A percentile compares a stretch with the other conserved stretches of the same genome.
Conservation (phyloP, 1,139 yeast genomes). For the Diutina catenulata region DNA sequence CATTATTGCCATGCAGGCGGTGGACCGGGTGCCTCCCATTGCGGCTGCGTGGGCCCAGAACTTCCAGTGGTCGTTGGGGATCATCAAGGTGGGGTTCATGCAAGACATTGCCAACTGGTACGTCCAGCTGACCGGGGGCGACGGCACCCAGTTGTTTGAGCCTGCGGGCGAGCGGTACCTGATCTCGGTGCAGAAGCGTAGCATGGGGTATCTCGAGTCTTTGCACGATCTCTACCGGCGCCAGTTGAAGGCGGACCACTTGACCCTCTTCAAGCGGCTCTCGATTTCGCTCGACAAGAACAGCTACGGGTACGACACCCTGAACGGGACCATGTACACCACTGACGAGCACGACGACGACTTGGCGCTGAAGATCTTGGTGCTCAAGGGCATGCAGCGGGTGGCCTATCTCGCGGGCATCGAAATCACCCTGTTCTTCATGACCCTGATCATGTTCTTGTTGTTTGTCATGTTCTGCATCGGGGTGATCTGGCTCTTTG, state of each 20-base stretch:
- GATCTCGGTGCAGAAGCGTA: slow-evolving; percentile 62
- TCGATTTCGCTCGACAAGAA: slow-evolving; percentile 20
- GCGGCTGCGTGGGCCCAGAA: slow-evolving; percentile 99
- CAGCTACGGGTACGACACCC: background rate
- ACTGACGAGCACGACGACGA: slow-evolving; percentile 52
- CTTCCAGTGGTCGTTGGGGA: slow-evolving; percentile 94
- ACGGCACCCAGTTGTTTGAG: slow-evolving; percentile 59
- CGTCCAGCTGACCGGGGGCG: slow-evolving; percentile 92
- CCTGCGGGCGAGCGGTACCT: slow-evolving; percentile 38
- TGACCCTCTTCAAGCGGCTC: slow-evolving; percentile 18
- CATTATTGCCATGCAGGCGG: slow-evolving; percentile 93
- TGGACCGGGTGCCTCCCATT: slow-evolving; percentile 83
- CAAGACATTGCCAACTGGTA: slow-evolving; percentile 89
- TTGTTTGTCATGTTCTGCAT: slow-evolving; percentile 68
- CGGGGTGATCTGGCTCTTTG: slow-evolving; percentile 48
- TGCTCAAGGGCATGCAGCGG: slow-evolving; percentile 84
- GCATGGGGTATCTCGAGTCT: slow-evolving; percentile 6
- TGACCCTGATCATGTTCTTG: slow-evolving; percentile 80
- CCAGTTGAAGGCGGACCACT: background rate
- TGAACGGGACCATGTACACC: slow-evolving; percentile 39
- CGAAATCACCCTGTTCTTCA: slow-evolving; percentile 74
- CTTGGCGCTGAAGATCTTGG: slow-evolving; percentile 52
- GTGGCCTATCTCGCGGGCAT: slow-evolving; percentile 77
- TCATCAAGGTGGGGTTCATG: slow-evolving; percentile 69
- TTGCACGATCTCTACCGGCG: background rate